Percentiles rank a stretch among this genome's conserved stretches.
Evolutionary conservation across 768 basidiomycete genomes (phyloP).

Genomic region (Kwoniella dejecticola): DNA sequence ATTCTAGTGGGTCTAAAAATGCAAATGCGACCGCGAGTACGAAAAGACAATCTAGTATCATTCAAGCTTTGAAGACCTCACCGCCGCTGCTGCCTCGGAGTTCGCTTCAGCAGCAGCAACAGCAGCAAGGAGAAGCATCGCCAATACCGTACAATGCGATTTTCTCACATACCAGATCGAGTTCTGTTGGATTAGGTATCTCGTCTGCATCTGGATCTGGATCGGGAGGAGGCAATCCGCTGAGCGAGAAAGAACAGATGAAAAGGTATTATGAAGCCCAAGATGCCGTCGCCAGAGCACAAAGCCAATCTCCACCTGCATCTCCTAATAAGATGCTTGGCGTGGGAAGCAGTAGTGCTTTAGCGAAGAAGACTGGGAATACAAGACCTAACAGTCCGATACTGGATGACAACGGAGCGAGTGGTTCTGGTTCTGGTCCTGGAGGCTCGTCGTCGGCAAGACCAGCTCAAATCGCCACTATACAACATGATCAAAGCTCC

Average conservation of each 20-base stretch:
- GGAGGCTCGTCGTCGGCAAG: too few species aligned
- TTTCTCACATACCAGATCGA: neutral
- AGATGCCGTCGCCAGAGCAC: conserved; percentile 14
- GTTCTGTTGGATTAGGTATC: conserved; percentile 4
- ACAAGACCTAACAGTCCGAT: neutral
- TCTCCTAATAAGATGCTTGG: neutral
- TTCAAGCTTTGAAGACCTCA: conserved; percentile 6
- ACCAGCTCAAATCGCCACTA: too few species aligned
- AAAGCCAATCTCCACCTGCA: neutral
- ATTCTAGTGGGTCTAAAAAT: neutral
- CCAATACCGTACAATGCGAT: conserved; percentile 21
- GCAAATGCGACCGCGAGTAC: neutral
- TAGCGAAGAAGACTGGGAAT: conserved; percentile 1
- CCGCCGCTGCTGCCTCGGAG: neutral
- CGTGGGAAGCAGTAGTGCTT: conserved; percentile 4
- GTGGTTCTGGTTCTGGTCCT: too few species aligned
- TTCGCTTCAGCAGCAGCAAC: neutral
- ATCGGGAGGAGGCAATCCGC: neutral
- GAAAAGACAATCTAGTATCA: conserved; percentile 16
- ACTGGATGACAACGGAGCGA: too few species aligned
- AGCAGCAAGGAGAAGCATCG: neutral
- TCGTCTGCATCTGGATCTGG: too few species aligned
- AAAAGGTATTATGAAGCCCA: conserved; percentile 30
- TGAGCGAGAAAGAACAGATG: conserved; percentile 39
- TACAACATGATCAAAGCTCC: too few species aligned